Conservation (phyloP, 306 rosid genomes). For the Sphenostylis stenocarpa region DNA sequence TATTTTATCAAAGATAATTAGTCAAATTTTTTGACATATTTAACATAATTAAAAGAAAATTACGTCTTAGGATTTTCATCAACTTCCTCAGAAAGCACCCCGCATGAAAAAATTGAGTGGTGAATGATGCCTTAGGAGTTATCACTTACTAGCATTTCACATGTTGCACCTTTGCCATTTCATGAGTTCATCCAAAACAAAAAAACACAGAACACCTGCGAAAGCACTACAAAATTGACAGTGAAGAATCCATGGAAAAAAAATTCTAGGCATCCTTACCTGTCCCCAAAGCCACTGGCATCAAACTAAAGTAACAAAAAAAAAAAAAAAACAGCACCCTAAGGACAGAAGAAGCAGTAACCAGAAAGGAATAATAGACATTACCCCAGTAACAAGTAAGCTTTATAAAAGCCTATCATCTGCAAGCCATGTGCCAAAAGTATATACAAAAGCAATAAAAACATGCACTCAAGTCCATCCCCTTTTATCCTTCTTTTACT, state of each 20-base stretch:
- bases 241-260: conserved; percentile 29
- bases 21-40: no score
- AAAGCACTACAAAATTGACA: conserved; percentile 14
- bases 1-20: no score
- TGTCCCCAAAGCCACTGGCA: conserved; percentile 36
- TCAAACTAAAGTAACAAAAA: conserved; percentile 29
- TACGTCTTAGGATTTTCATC: neutral
- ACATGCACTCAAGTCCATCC: conserved; percentile 44
- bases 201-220: conserved; percentile 4
- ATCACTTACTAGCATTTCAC: conserved; percentile 13
- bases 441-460: conserved; percentile 49
- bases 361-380: conserved; percentile 60
- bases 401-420: conserved; percentile 58
- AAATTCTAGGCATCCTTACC: conserved; percentile 15
- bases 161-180: neutral
- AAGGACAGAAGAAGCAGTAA: conserved; percentile 31
- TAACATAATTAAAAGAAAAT: no score
- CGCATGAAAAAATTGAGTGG: neutral
- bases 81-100: neutral
- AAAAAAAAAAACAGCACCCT: neutral
- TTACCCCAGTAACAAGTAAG: conserved; percentile 69
- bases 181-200: conserved; percentile 14
- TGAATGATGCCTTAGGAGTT: neutral
- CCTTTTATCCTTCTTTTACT: conserved; percentile 51
- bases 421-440: conserved; percentile 82